Evolutionary conservation across 139 green algal species (phyloP).

Genomic region (Nannochloris sp.): DNA sequence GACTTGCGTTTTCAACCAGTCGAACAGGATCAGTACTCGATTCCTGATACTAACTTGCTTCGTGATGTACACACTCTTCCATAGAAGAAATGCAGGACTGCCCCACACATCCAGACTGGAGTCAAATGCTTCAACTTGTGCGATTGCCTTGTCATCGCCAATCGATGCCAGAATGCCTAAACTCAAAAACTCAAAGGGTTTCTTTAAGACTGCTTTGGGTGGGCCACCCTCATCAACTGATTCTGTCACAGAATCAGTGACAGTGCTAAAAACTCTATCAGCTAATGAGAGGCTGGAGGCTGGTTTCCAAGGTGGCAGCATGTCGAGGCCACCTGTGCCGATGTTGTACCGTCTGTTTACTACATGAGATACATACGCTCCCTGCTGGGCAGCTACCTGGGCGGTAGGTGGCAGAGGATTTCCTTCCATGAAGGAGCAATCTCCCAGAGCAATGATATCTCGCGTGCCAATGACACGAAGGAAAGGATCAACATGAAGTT

Average conservation of each 20-base stretch:
- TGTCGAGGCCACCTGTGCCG: constrained; percentile 52
- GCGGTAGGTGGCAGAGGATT: constrained; percentile 74
- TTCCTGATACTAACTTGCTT: constrained; percentile 68
- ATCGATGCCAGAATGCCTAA: constrained; percentile 60
- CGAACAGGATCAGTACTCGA: constrained; percentile 69
- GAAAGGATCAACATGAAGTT: constrained; percentile 50
- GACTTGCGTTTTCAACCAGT: constrained; percentile 49
- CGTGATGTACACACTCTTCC: constrained; percentile 66
- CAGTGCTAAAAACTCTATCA: constrained; percentile 13
- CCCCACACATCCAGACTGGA: constrained; percentile 2
- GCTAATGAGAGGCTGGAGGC: not conserved
- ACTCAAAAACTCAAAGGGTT: constrained; percentile 48
- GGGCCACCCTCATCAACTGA: constrained; percentile 2
- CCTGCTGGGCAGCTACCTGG: constrained; percentile 90
- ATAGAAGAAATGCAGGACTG: constrained; percentile 17
- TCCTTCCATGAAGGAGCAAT: constrained; percentile 70
- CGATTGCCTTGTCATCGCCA: constrained; percentile 36
- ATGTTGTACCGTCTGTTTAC: constrained; percentile 40
- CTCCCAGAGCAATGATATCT: constrained; percentile 72
- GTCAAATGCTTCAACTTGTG: constrained; percentile 28
- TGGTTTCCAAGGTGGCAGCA: constrained; percentile 12
- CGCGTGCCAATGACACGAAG: constrained; percentile 46
- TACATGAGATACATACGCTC: constrained; percentile 66
- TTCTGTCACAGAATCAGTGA: constrained; percentile 7
- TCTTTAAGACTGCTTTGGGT: constrained; percentile 15